Percentiles rank a stretch among this genome's conserved stretches.
These are phyloP conservation scores for Monosporascus sp. DNA, from an alignment of 2,329 filamentous ascomycete genomes.

Conservation along the genomic window DNA sequence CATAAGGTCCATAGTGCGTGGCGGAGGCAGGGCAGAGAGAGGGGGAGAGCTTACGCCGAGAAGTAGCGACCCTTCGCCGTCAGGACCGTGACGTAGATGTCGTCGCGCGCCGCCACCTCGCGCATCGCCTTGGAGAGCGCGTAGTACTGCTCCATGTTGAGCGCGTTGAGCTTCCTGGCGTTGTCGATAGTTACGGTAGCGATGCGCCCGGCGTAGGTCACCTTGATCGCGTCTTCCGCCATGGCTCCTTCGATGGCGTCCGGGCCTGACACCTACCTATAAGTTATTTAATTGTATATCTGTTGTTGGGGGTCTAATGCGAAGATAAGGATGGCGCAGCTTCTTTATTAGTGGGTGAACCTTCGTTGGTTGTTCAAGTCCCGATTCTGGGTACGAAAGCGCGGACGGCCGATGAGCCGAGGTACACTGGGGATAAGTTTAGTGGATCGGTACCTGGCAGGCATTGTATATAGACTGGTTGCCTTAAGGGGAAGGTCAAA, in stretches of 20 bases:
- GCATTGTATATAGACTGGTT: too few relatives aligned
- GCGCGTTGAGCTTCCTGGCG: slow-evolving; percentile 80
- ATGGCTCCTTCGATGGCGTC: slow-evolving; percentile 17
- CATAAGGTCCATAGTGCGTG: neutral
- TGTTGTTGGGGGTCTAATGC: too few relatives aligned
- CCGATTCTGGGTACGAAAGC: too few relatives aligned
- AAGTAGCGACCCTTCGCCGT: slow-evolving; percentile 81
- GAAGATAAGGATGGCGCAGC: too few relatives aligned
- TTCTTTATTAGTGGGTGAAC: too few relatives aligned
- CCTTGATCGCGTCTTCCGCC: slow-evolving; percentile 38
- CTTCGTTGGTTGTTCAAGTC: too few relatives aligned
- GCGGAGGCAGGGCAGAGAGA: neutral
- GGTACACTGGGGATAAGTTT: too few relatives aligned
- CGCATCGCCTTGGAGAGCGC: slow-evolving; percentile 66
- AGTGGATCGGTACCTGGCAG: too few relatives aligned
- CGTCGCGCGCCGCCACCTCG: slow-evolving; percentile 71
- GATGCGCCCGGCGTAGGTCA: slow-evolving; percentile 63
- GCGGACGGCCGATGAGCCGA: too few relatives aligned
- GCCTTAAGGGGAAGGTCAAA: too few relatives aligned
- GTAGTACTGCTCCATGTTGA: slow-evolving; percentile 70
- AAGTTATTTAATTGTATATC: too few relatives aligned
- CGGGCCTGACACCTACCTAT: too few relatives aligned
- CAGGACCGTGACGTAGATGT: slow-evolving; percentile 79
- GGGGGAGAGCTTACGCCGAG: slow-evolving; percentile 63
- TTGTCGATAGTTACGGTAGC: slow-evolving; percentile 86